Evolutionary conservation across 2,329 filamentous ascomycete genomes (phyloP).

Genomic region (Colletotrichum aenigma): DNA sequence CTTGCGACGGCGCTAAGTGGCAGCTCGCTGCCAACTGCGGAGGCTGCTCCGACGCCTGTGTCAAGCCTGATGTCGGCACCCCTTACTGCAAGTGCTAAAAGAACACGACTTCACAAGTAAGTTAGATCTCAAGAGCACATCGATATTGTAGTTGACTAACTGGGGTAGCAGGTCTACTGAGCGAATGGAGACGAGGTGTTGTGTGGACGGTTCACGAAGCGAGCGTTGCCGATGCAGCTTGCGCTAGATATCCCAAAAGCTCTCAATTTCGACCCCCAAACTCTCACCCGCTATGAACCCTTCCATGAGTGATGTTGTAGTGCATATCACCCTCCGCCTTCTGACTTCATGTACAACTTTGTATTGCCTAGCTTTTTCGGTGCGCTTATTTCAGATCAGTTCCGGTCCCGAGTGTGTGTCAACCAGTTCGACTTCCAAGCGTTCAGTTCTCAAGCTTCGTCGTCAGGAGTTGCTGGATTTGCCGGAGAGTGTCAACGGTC

Average conservation of each 20-base stretch:
- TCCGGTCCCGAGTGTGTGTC: not conserved
- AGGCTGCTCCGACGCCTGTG: not conserved
- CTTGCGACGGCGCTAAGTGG: not conserved
- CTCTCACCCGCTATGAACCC: not conserved
- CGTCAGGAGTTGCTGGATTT: conserved; percentile 28
- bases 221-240: not conserved
- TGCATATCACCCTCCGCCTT: not conserved
- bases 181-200: not conserved
- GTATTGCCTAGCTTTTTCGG: not conserved
- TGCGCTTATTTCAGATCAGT: not conserved
- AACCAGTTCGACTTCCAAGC: not conserved
- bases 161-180: not conserved
- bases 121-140: not conserved
- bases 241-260: not conserved
- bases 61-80: not conserved
- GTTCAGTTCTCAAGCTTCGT: conserved; percentile 26
- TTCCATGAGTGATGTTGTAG: not conserved
- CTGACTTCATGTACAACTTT: not conserved
- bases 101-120: not conserved
- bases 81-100: not conserved
- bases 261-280: not conserved
- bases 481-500: conserved; percentile 30
- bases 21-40: not conserved
- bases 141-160: not conserved
- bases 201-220: not conserved